Evolutionary conservation across 257 asterid species (phyloP), one percentile per base, ranked within the genome.

Genomic region (Forsythia suspensa): DNA sequence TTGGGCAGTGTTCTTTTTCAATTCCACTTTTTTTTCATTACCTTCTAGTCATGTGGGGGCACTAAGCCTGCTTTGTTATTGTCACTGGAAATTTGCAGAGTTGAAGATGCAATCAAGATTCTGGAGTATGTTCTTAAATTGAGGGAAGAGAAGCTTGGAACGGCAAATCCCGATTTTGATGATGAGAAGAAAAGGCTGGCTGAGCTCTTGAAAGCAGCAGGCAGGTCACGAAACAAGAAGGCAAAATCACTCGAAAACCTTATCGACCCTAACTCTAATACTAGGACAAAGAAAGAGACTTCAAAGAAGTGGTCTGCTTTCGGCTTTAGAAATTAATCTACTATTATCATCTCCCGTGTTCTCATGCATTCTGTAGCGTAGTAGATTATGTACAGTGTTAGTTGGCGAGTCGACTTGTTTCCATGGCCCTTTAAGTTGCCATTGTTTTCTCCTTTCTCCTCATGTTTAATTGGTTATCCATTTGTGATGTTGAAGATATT

Each of bases 131-230:
- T 96, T 44, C 92, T 96, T 15, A 96, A 96, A 86, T 85, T 96
- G 87, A 88, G 99, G 77, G 99, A 96, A 83, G 98, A 96, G 91
- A 94, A 96, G 80, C 98, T 96, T 4, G 99, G 99, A 78, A 96
- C 99, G 6, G 97, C 99, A 73, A 92, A 94, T 91, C 96, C 98
- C 0, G 98, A 96, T 84, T 96, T 96, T 44, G 96, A 92, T 18
- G 98, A 96, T 72, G 99, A 96, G 90, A 96, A 94, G 92, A 92
- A 89, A 86, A 89, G 99, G 82, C 89, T 94, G 29, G 95, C 96
- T 3, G 99, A 96, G 83, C 97, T 96, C n/a, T 79, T 96, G 91
- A 96, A 94, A 89, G 99, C 92, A 86, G 97, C 98, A 43, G 98
- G 99, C 67, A 87, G 94, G 86, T 96, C 96, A 1, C 78, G 97